Percentiles rank a stretch among this genome's conserved stretches.
These are phyloP conservation scores for Flaveria brownii DNA, from an alignment of 129 eudicot genomes.

Conservation along the genomic window DNA sequence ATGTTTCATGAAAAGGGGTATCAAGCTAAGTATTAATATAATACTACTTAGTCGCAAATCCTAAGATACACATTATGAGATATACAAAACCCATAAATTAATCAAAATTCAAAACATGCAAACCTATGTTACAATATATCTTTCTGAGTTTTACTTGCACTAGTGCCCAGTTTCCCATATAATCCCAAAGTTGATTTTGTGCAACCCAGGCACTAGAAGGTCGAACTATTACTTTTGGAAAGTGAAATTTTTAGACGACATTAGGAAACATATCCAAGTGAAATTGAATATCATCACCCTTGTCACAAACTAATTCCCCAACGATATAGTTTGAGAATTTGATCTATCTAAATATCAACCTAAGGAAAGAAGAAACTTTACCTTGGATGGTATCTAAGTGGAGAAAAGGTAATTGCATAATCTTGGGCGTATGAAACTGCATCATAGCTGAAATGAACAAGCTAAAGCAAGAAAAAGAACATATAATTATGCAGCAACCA, in stretches of 20 bases:
- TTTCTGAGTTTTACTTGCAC: neutral
- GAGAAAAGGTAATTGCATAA: conserved; percentile 4
- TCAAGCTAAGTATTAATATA: neutral
- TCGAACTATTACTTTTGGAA: neutral
- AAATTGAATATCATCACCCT: neutral
- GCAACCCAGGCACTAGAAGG: neutral
- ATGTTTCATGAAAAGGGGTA: neutral
- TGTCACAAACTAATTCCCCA: neutral
- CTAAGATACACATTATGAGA: neutral
- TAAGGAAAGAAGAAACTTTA: conserved; percentile 11
- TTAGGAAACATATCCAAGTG: neutral
- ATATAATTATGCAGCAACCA: conserved; percentile 3
- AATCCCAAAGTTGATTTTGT: neutral
- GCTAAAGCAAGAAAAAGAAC: conserved; percentile 15
- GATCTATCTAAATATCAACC: neutral
- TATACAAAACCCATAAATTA: neutral
- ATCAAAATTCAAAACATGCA: neutral
- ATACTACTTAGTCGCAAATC: neutral
- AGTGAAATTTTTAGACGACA: neutral
- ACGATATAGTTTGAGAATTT: neutral
- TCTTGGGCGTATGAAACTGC: conserved; percentile 21
- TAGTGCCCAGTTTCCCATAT: neutral
- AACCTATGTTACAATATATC: neutral
- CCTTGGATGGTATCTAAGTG: conserved; percentile 18
- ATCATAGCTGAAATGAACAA: conserved; percentile 24